Evolutionary conservation across 257 asterid species (phyloP), one percentile per base, ranked within the genome.

Genomic region (Catharanthus roseus): DNA sequence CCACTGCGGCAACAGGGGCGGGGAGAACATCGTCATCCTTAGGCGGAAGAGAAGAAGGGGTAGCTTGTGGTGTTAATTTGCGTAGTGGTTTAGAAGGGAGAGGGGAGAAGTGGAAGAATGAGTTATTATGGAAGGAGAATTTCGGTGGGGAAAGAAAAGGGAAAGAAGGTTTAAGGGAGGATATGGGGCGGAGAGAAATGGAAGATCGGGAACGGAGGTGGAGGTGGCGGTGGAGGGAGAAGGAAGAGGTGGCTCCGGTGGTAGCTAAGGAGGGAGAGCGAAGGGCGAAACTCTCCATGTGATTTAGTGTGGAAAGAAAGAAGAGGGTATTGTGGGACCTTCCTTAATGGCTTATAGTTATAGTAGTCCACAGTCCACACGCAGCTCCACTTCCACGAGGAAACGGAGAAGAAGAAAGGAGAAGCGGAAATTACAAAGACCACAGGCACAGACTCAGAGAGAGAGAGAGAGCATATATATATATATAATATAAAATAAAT

Each of bases 261-360:
- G 80, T 68, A 65, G 75, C 77, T 54, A 74, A 33, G 33, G 85
- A 76, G 33, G 90, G 84, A 73, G 90, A 86, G 84, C 64, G 65
- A 60, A 88, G 83, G 57, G 86, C 91, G 68, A 84, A 51, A 77
- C 96, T 87, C 93, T 86, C 96, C 97, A 92, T 90, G 56, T 15
- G 3, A 61, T 16, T 9, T 2, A 26, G 21, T 47, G 69, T 36
- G 21, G 73, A 15, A 51, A 34, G 26, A 6, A 16, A 41, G 55
- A 16, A 49, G 55, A 49, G 24, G 4, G 4, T 0, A 10, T 3
- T 11, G 51, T 0, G 51, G 15, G 41, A n/a, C n/a, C n/a, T n/a
- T n/a, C n/a, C n/a, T n/a, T n/a, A n/a, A n/a, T n/a, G n/a, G n/a
- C n/a, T n/a, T n/a, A n/a, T n/a, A n/a, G n/a, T n/a, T n/a, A n/a